Evolutionary conservation across 352 stramenopile genomes (phyloP), one percentile per base, ranked within the genome.

Genomic region (Phytophthora foliorum): DNA sequence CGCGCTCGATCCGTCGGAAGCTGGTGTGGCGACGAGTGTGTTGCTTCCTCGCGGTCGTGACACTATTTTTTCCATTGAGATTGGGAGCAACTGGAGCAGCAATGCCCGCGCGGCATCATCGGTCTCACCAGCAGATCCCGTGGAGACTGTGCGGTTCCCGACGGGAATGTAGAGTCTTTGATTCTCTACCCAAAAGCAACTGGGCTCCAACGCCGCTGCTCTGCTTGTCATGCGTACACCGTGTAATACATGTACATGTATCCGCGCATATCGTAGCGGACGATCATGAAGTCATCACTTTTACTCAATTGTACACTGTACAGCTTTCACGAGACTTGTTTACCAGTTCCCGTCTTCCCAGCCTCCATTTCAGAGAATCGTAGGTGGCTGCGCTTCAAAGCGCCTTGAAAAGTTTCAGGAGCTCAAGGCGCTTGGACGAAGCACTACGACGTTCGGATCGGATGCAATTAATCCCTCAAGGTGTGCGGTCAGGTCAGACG

Each of bases 371-470:
- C 21, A 51, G 21, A 27, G 7, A 51, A 31, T 38, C 13, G 10
- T 50, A 42, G 48, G 57, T 65, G 46, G 57, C 57, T 65, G 52
- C 46, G 24, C 31, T 41, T 41, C 34, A 41, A 41, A 41, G 34
- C 34, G 34, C 34, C 13, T 41, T 41, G 34, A 5, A 41, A n/a
- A 24, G 36, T 24, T 45, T 63, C 13, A 69, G 1, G 62, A 69
- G 46, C 32, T 64, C 21, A 72, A 52, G 7, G 41, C 57, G 44
- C 57, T 63, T 16, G 64, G 64, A 54, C 64, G 57, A 17, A 72
- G 64, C 51, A 59, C 32, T 25, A 72, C 64, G 34, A 67, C 57
- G 32, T 67, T 67, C 41, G 64, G 64, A n/a, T 72, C 64, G 24
- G 64, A 64, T 10, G 65, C 51, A 4, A 42, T 56, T 39, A 64